phyloP scores from a whole-genome alignment of 139 green algal species.

The Chlamydomonas sp. region DNA sequence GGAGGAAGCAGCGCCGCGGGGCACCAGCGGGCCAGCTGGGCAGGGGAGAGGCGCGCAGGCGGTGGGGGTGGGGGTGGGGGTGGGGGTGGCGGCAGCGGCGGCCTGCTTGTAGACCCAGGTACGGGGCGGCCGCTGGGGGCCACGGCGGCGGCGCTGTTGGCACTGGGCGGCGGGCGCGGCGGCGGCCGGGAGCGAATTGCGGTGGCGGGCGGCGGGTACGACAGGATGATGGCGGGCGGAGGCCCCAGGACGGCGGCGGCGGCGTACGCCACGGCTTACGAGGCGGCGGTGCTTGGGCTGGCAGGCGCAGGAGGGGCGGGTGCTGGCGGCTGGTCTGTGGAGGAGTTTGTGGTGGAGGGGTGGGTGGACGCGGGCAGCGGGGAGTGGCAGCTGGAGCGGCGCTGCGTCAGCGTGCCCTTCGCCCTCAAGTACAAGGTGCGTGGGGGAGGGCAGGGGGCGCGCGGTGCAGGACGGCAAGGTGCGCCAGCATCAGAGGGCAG shows the following conservation, averaged over 20 bases:
- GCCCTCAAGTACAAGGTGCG: conserved; percentile 6
- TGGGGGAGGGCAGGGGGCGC: background rate
- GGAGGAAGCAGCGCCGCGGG: too few species aligned
- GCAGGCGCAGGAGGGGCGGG: background rate
- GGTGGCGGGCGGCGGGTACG: conserved; percentile 18
- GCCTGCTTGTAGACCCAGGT: too few species aligned
- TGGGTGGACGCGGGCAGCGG: conserved; percentile 5
- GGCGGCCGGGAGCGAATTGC: background rate
- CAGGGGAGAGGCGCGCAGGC: too few species aligned
- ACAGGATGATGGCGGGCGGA: background rate
- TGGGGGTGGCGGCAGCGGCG: too few species aligned
- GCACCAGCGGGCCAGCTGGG: too few species aligned
- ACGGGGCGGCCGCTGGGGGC: conserved; percentile 18
- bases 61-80: too few species aligned
- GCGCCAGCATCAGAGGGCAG: background rate
- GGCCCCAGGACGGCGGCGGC: background rate
- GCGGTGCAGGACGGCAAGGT: background rate
- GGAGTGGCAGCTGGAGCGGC: conserved; percentile 16
- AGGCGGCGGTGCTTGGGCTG: background rate
- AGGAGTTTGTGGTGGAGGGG: conserved; percentile 21
- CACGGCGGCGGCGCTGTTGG: conserved; percentile 16
- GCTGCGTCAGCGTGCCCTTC: conserved; percentile 17
- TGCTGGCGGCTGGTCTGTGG: background rate
- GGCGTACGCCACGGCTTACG: background rate
- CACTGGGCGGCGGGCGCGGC: background rate